These are phyloP conservation scores for Conticribra guillardii DNA, from an alignment of 108 stramenopile species.

Conservation along the genomic window DNA sequence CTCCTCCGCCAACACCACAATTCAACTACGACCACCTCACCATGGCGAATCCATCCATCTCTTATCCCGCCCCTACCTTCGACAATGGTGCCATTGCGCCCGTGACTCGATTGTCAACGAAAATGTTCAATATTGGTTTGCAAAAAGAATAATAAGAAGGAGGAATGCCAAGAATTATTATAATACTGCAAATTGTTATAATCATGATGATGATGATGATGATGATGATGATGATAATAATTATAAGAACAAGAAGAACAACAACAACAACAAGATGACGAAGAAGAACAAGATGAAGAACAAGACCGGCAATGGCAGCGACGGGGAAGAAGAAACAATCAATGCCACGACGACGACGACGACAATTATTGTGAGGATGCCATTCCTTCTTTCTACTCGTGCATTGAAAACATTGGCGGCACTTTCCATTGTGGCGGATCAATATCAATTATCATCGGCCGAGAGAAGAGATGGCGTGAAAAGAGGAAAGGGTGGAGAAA, in stretches of 20 bases:
- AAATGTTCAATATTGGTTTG: constrained; percentile 31
- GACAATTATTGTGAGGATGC: background rate
- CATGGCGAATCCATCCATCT: constrained; percentile 54
- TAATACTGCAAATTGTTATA: too few relatives aligned
- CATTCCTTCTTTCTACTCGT: background rate
- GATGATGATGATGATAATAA: too few relatives aligned
- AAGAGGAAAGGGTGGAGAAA: background rate
- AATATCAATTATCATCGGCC: constrained; percentile 42
- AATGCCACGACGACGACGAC: background rate
- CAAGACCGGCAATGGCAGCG: too few relatives aligned
- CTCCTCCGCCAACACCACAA: background rate
- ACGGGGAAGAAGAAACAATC: too few relatives aligned
- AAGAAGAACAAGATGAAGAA: too few relatives aligned
- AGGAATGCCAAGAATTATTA: too few relatives aligned
- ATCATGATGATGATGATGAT: too few relatives aligned
- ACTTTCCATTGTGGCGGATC: constrained; percentile 33
- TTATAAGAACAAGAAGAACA: too few relatives aligned
- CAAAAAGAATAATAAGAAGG: constrained; percentile 3
- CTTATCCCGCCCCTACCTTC: constrained; percentile 58
- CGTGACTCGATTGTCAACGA: constrained; percentile 11
- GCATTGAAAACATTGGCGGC: constrained; percentile 28
- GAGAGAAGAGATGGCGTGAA: too few relatives aligned
- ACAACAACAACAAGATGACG: too few relatives aligned
- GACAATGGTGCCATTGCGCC: constrained; percentile 79
- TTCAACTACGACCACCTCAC: constrained; percentile 5